These are phyloP conservation scores for Blastobotrys aristatus DNA, from an alignment of 1,139 yeast species.

Conservation along the genomic window DNA sequence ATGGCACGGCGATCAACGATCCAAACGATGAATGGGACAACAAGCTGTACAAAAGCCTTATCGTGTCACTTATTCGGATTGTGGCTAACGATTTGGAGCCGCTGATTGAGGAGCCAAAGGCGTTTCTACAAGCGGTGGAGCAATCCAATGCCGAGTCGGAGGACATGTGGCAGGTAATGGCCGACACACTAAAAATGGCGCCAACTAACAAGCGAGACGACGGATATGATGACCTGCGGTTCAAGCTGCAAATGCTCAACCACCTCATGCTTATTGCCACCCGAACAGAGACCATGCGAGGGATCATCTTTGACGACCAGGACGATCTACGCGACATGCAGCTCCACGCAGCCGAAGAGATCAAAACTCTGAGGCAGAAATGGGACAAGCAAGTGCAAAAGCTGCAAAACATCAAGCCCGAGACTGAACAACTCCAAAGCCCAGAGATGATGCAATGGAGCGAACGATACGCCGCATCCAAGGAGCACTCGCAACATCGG, in stretches of 20 bases:
- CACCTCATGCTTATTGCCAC: slow-evolving; percentile 29
- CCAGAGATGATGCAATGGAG: slow-evolving; percentile 20
- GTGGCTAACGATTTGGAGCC: slow-evolving; percentile 33
- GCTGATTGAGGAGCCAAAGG: slow-evolving; percentile 22
- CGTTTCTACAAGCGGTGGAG: slow-evolving; percentile 30
- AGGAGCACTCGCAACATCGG: slow-evolving; percentile 23
- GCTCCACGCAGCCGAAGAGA: slow-evolving; percentile 25
- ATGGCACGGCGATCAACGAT: slow-evolving; percentile 33
- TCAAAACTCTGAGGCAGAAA: slow-evolving; percentile 24
- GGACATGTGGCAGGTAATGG: slow-evolving; percentile 30
- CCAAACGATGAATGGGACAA: slow-evolving; percentile 36
- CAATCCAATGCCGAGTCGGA: slow-evolving; percentile 30
- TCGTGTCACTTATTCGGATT: slow-evolving; percentile 31
- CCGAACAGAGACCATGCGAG: slow-evolving; percentile 33
- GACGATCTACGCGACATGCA: slow-evolving; percentile 28
- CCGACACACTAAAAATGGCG: slow-evolving; percentile 22
- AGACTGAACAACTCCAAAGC: not conserved
- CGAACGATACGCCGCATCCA: slow-evolving; percentile 26
- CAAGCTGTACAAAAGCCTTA: slow-evolving; percentile 34
- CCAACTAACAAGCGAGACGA: not conserved
- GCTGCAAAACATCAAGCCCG: slow-evolving; percentile 24
- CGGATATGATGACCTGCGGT: slow-evolving; percentile 13
- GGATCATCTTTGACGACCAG: slow-evolving; percentile 31
- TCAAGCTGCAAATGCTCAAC: slow-evolving; percentile 24
- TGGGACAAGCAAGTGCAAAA: slow-evolving; percentile 29